These are phyloP conservation scores for Monilinia vaccinii-corymbosi DNA, from an alignment of 2,329 filamentous ascomycete genomes.

Conservation along the genomic window DNA sequence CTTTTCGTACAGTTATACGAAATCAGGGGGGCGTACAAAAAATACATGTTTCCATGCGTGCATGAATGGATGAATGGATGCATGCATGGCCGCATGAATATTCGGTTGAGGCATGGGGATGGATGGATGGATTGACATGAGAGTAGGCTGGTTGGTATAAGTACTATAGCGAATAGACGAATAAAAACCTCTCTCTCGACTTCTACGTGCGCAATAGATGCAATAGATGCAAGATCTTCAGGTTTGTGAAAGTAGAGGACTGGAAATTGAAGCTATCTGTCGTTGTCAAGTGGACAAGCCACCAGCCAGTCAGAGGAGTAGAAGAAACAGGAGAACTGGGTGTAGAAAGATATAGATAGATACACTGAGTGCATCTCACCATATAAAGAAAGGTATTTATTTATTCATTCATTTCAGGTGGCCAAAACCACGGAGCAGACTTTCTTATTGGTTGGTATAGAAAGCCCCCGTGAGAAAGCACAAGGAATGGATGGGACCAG, in stretches of 20 bases:
- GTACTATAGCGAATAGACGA: conserved; percentile 12
- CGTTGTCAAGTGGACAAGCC: no score
- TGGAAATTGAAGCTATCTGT: no score
- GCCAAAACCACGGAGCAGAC: background rate
- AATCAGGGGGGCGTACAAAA: conserved; percentile 1
- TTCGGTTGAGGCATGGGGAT: background rate
- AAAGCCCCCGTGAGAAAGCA: background rate
- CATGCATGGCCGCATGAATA: background rate
- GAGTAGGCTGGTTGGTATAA: background rate
- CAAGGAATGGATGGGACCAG: background rate
- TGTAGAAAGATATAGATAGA: no score
- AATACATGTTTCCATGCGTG: background rate
- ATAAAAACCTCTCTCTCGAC: conserved; percentile 11
- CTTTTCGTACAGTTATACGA: background rate
- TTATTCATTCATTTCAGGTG: background rate
- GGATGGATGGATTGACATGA: background rate
- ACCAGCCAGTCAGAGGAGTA: no score
- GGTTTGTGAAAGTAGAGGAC: background rate
- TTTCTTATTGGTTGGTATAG: no score
- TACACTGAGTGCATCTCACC: no score
- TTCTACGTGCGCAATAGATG: background rate
- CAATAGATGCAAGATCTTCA: background rate
- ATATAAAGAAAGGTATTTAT: no score
- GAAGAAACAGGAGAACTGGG: no score
- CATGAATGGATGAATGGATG: background rate